Evolutionary conservation across 768 basidiomycete species (phyloP), one percentile per base, ranked within the genome.

Genomic region (Termitomyces heimii): DNA sequence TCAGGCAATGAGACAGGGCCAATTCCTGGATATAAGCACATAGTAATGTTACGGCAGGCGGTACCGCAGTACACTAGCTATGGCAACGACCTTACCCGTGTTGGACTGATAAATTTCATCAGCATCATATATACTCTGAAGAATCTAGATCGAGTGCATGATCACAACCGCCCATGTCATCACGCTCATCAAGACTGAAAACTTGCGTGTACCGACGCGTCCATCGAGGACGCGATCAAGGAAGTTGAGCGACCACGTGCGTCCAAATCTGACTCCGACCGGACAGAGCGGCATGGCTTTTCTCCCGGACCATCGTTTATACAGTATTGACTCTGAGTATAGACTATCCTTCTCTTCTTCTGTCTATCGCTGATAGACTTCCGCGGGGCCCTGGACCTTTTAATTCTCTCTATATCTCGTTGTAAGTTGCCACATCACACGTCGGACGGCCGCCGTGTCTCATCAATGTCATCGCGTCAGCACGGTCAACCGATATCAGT

Each of bases 371-470:
- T 50, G 34, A 50, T 50, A 51, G 34, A 22, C 34, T 51, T 51
- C 49, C 49, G 49, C 49, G 49, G 49, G 18, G 34, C 49, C 49
- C 35, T 37, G 49, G 49, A 37, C 24, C 49, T 28, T 37, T 9
- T 18, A 75, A 12, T 8, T 26, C 18, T n/a, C 26, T 56, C 35
- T 37, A 37, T 40, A 39, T 37, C 34, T 28, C 16, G 55, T n/a
- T 26, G 45, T 37, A 35, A n/a, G 37, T 37, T 40, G 35, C 37
- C 46, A 47, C 32, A 47, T 35, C 45, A 37, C 35, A 47, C 45
- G 32, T 12, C 16, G 45, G 31, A 42, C 53, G 16, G 31, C 16
- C 28, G 31, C 16, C 28, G 44, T 45, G 53, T 54, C 53, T 49
- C 8, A 42, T 42, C 8, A 24, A 31, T 55, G 44, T 14, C 12